Evolutionary conservation across 2,329 filamentous ascomycete genomes (phyloP), one percentile per base, ranked within the genome.

Genomic region (Myriosclerotinia duriaeana): DNA sequence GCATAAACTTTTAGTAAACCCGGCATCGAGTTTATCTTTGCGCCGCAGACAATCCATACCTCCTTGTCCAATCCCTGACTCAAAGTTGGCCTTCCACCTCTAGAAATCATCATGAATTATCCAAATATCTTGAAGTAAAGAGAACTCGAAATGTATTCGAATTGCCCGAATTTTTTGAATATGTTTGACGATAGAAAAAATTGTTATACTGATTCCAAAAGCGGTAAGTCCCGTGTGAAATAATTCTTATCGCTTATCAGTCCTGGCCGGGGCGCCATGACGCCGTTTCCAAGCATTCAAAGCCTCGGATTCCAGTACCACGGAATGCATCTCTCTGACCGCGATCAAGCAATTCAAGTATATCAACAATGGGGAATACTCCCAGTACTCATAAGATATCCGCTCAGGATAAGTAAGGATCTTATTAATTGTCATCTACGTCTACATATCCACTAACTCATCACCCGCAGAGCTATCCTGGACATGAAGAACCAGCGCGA

Each of bases 401-500:
- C 44, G 84, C 86, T 74, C 93, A 97, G 81, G 94, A 98, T 81
- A 93, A 92, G 93, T 96, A 77, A 74, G 85, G 78, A 61, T 42
- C n/a, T 67, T 34, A 12, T 38, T 20, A 38, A 5, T 11, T 5
- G 20, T 44, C 40, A 20, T 50, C 14, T 30, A 9, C n/a, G 15
- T 30, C 8, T 14, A 26, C 53, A 44, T 55, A 42, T 20, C 53
- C 42, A 65, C 59, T 67, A 53, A 56, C 56, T 62, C 17, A 44
- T 36, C 11, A 42, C 56, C 64, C 26, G 66, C 56, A 97, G 93
- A 81, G 94, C 94, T 68, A 97, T 98, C 79, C 89, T 98, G 75
- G 93, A 98, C 80, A 90, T 98, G 81, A 98, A 98, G 82, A 92
- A 88, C 79, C 94, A 98, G 81, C 93, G 95, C 78, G 95, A 99